Evolutionary conservation across 257 asterid species (phyloP).

Genomic region (Penstemon barbatus): DNA sequence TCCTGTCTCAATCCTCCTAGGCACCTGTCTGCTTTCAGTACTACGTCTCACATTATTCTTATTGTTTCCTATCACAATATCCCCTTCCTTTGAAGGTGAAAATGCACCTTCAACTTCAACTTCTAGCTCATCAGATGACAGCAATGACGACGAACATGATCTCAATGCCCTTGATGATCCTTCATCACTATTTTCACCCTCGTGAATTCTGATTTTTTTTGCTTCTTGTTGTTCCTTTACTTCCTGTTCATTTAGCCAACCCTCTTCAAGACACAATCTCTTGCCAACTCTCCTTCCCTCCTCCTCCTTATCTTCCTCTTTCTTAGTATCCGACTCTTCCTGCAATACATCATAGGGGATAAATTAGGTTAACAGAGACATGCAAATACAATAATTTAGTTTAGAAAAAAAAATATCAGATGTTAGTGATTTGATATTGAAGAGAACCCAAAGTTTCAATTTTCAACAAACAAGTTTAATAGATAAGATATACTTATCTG

Average conservation of each 20-base stretch:
- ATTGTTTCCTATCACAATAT: slow-evolving; percentile 15
- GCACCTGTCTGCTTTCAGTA: slow-evolving; percentile 30
- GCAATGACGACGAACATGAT: slow-evolving; percentile 38
- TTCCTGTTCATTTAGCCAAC: slow-evolving; percentile 41
- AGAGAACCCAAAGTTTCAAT: slow-evolving; percentile 7
- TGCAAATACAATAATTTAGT: no score
- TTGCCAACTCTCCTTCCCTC: slow-evolving; percentile 46
- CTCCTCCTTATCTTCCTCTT: slow-evolving; percentile 23
- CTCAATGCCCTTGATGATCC: slow-evolving; percentile 28
- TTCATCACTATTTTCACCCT: slow-evolving; percentile 40
- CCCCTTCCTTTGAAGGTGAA: slow-evolving; percentile 34
- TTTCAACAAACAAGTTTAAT: not conserved
- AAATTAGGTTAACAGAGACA: not conserved
- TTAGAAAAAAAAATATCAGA: no score
- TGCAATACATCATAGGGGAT: slow-evolving; percentile 29
- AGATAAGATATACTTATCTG: not conserved
- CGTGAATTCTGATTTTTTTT: slow-evolving; percentile 50
- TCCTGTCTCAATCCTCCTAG: slow-evolving; percentile 55
- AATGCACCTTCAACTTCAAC: slow-evolving; percentile 39
- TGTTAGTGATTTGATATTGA: not conserved
- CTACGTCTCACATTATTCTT: slow-evolving; percentile 30
- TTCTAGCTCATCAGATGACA: slow-evolving; percentile 32
- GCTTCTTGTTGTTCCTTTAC: slow-evolving; percentile 46
- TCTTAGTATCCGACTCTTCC: slow-evolving; percentile 40
- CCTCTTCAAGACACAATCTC: slow-evolving; percentile 44